Evolutionary conservation across 2,329 filamentous ascomycete genomes (phyloP).

Genomic region (Chaetomium olivaceum): DNA sequence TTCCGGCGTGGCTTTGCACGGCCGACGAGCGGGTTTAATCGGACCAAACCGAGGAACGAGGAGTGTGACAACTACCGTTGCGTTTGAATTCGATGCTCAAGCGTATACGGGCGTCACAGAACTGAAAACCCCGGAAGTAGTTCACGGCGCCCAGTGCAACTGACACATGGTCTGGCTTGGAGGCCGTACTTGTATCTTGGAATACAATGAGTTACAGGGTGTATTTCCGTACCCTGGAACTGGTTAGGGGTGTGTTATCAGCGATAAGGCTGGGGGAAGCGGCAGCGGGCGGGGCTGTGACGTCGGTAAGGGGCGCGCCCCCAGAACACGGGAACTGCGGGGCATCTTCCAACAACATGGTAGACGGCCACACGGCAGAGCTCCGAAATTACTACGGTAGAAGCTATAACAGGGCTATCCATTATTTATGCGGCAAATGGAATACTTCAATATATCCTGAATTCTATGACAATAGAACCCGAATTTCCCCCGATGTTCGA

Average conservation of each 20-base stretch:
- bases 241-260: neutral
- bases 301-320: neutral
- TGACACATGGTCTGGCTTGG: neutral
- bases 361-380: neutral
- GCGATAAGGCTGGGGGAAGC: neutral
- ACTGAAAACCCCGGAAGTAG: neutral
- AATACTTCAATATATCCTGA: neutral
- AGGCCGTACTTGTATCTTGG: neutral
- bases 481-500: conserved; percentile 60
- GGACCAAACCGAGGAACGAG: neutral
- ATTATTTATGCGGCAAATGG: neutral
- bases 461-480: conserved; percentile 55
- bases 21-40: conserved; percentile 7
- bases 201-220: neutral
- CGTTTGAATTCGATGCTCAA: neutral
- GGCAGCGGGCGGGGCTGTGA: conserved; percentile 16
- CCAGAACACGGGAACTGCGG: neutral
- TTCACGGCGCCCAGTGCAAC: neutral
- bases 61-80: neutral
- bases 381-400: neutral
- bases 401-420: neutral
- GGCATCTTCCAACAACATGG: neutral
- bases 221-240: neutral
- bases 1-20: conserved; percentile 20
- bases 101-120: neutral